These are phyloP conservation scores for Colletotrichum sp. DNA, from an alignment of 2,329 filamentous ascomycete species.

Conservation along the genomic window DNA sequence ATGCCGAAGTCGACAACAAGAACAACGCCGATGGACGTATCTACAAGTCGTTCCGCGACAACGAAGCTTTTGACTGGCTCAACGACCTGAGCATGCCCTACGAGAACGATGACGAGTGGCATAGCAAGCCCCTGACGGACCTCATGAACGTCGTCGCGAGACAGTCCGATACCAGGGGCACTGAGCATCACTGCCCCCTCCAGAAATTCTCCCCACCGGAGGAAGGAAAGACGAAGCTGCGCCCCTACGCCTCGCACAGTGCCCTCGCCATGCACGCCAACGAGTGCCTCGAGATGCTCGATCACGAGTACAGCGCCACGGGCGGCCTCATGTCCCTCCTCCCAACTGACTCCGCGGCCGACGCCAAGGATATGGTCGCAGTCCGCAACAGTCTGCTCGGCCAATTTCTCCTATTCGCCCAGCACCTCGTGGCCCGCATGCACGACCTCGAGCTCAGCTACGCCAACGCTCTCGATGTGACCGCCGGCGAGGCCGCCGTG, in stretches of 20 bases:
- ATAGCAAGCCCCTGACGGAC: constrained; percentile 51
- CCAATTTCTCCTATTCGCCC: constrained; percentile 60
- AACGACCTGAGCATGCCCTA: constrained; percentile 56
- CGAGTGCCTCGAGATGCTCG: constrained; percentile 62
- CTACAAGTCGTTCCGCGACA: constrained; percentile 36
- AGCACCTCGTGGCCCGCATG: constrained; percentile 57
- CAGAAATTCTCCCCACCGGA: constrained; percentile 21
- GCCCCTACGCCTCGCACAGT: constrained; percentile 51
- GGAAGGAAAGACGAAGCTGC: constrained; percentile 27
- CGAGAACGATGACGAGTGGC: constrained; percentile 49
- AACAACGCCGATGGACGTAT: neutral
- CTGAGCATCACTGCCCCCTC: constrained; percentile 53
- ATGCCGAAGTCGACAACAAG: constrained; percentile 30
- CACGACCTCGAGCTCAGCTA: constrained; percentile 63
- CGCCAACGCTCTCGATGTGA: constrained; percentile 53
- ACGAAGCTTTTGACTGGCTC: constrained; percentile 64
- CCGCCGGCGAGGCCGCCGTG: constrained; percentile 54
- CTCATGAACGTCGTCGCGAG: constrained; percentile 50
- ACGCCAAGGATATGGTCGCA: constrained; percentile 39
- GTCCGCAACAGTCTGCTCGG: constrained; percentile 60
- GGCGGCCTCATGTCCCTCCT: constrained; percentile 62
- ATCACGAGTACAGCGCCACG: constrained; percentile 61
- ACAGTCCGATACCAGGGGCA: constrained; percentile 45
- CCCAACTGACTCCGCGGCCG: constrained; percentile 43
- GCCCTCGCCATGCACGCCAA: constrained; percentile 63